These are phyloP conservation scores for Helminthosporium solani DNA, from an alignment of 2,329 filamentous ascomycete genomes.

Conservation along the genomic window DNA sequence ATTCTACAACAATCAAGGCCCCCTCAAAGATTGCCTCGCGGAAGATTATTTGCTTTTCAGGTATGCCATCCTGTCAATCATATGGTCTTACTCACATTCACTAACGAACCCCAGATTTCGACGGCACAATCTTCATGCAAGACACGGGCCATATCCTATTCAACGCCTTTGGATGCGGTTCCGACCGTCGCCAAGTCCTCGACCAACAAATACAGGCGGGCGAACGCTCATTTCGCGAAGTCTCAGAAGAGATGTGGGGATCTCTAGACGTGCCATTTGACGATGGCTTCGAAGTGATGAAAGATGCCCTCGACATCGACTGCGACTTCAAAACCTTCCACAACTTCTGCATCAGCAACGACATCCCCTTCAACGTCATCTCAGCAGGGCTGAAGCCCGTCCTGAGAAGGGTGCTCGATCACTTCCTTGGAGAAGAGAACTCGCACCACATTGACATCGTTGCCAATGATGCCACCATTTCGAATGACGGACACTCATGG, in stretches of 20 bases:
- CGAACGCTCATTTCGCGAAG: slow-evolving; percentile 66
- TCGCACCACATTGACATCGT: slow-evolving; percentile 65
- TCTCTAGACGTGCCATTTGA: slow-evolving; percentile 67
- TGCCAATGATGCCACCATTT: slow-evolving; percentile 65
- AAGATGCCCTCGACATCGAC: slow-evolving; percentile 63
- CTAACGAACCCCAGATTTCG: slow-evolving; percentile 56
- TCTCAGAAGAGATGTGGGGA: slow-evolving; percentile 72
- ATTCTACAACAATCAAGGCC: slow-evolving; percentile 15
- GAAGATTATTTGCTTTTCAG: slow-evolving; percentile 61
- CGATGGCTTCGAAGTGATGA: slow-evolving; percentile 66
- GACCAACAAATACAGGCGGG: slow-evolving; percentile 66
- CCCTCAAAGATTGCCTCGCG: slow-evolving; percentile 44
- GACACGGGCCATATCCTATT: slow-evolving; percentile 67
- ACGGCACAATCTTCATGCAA: slow-evolving; percentile 71
- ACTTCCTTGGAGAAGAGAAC: slow-evolving; percentile 63
- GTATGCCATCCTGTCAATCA: slow-evolving; percentile 36
- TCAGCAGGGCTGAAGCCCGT: slow-evolving; percentile 67
- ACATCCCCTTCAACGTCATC: slow-evolving; percentile 69
- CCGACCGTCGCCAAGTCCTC: slow-evolving; percentile 55
- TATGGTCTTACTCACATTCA: background rate
- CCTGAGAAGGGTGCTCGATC: slow-evolving; percentile 61
- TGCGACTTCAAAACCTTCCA: slow-evolving; percentile 65
- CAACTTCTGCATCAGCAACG: slow-evolving; percentile 61
- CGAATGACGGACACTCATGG: slow-evolving; percentile 58
- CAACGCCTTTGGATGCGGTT: slow-evolving; percentile 64